Evolutionary conservation across 164 flowering plant genomes (phyloP).

Genomic region (Kalanchoe fedtschenkoi): DNA sequence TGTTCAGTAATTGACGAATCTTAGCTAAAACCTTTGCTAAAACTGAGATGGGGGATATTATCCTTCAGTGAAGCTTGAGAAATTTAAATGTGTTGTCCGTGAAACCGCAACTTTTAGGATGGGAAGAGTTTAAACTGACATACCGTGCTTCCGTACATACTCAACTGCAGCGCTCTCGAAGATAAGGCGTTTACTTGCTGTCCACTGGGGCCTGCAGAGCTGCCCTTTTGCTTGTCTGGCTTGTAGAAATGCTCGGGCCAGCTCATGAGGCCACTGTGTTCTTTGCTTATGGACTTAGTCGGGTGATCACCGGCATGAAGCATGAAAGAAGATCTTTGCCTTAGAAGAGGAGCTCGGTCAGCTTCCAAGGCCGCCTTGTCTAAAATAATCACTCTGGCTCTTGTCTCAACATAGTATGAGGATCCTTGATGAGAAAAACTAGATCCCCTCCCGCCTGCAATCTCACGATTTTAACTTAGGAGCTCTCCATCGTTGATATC

Average conservation of each 20-base stretch:
- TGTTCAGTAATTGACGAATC: not conserved
- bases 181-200: constrained; percentile 36
- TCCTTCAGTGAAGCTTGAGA: too few species aligned
- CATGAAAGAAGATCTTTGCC: constrained; percentile 38
- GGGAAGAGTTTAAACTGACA: constrained; percentile 3
- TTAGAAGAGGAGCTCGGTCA: constrained; percentile 23
- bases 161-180: constrained; percentile 51
- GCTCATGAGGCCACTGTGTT: constrained; percentile 69
- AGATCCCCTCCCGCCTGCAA: constrained; percentile 27
- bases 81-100: too few species aligned
- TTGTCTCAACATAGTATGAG: constrained; percentile 51
- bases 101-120: not conserved
- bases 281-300: constrained; percentile 31
- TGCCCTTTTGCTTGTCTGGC: constrained; percentile 20
- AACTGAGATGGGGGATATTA: too few species aligned
- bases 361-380: constrained; percentile 50
- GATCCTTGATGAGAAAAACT: constrained; percentile 51
- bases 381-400: constrained; percentile 67
- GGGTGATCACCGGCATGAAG: constrained; percentile 38
- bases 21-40: too few species aligned
- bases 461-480: not conserved
- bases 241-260: constrained; percentile 60
- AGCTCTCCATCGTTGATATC: not conserved
- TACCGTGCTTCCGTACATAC: constrained; percentile 75
- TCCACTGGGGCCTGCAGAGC: constrained; percentile 17